Percentiles rank a stretch among this genome's conserved stretches.
Conservation (phyloP, 2,329 filamentous ascomycete species). For the Westerdykella ornata region DNA sequence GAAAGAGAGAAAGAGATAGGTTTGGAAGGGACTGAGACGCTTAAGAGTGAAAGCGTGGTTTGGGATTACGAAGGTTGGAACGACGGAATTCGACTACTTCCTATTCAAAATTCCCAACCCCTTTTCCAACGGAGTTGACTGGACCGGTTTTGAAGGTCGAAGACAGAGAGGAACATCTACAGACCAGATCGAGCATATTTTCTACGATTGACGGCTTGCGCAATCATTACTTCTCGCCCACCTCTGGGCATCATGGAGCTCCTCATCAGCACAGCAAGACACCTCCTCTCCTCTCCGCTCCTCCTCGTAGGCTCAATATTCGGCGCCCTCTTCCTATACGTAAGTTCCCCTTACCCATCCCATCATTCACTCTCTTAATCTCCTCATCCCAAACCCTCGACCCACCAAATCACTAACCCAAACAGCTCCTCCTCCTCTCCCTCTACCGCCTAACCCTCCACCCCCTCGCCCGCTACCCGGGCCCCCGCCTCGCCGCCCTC, state of each 20-base stretch:
- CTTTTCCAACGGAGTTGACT: no score
- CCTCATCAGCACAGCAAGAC: conserved; percentile 8
- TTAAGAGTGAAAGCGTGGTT: no score
- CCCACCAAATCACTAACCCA: conserved; percentile 5
- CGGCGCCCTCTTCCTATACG: conserved; percentile 22
- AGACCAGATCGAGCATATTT: no score
- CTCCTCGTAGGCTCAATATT: conserved; percentile 21
- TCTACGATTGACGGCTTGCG: no score
- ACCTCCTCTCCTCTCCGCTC: conserved; percentile 21
- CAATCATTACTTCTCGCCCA: no score
- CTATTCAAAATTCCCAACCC: no score
- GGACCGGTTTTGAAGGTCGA: no score
- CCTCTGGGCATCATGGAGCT: conserved; percentile 15
- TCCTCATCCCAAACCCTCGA: background rate
- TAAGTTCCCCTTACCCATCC: conserved; percentile 7
- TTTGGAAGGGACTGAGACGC: no score
- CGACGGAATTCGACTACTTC: no score
- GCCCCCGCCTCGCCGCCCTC: conserved; percentile 36
- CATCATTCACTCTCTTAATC: background rate
- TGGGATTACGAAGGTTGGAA: no score
- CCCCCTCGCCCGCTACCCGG: conserved; percentile 40
- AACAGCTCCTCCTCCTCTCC: conserved; percentile 21
- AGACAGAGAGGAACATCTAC: no score
- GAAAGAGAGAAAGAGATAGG: no score
- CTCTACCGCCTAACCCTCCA: conserved; percentile 40